Conservation (phyloP, 768 basidiomycete species). For the Amanita rimosa region DNA sequence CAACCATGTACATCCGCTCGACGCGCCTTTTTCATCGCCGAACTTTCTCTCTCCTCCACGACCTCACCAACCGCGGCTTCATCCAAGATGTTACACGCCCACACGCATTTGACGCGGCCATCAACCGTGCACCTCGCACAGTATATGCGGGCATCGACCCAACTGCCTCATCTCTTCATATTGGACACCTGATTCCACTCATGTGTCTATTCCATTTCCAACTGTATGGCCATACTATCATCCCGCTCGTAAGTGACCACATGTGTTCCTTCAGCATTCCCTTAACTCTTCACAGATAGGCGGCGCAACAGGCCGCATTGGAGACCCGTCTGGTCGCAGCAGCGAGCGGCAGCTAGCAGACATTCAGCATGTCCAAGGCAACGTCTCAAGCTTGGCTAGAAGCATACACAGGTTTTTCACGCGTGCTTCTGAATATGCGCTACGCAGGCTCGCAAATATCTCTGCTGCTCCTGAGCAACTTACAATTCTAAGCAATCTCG, state of each 20-base stretch:
- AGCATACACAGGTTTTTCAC: constrained; percentile 68
- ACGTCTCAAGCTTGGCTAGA: constrained; percentile 49
- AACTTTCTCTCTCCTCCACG: constrained; percentile 19
- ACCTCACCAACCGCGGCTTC: constrained; percentile 33
- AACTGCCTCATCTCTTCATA: constrained; percentile 81
- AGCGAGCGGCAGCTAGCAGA: constrained; percentile 70
- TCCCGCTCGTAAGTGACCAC: constrained; percentile 61
- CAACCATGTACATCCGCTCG: not conserved
- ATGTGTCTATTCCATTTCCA: constrained; percentile 85
- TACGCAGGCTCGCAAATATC: constrained; percentile 15
- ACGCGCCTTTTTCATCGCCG: not conserved
- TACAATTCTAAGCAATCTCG: constrained; percentile 35
- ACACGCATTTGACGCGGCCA: constrained; percentile 25
- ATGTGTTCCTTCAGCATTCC: not conserved
- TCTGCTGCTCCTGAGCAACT: constrained; percentile 13
- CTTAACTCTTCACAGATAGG: constrained; percentile 57
- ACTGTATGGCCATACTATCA: constrained; percentile 67
- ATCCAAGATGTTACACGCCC: constrained; percentile 40
- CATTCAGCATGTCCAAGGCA: constrained; percentile 44
- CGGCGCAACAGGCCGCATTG: constrained; percentile 91
- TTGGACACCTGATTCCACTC: constrained; percentile 87
- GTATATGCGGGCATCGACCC: constrained; percentile 92
- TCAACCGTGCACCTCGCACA: constrained; percentile 30
- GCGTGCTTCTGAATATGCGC: constrained; percentile 52
- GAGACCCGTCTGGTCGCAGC: constrained; percentile 87